phyloP scores from a whole-genome alignment of 129 eudicot genomes.

The Arctium minus region DNA sequence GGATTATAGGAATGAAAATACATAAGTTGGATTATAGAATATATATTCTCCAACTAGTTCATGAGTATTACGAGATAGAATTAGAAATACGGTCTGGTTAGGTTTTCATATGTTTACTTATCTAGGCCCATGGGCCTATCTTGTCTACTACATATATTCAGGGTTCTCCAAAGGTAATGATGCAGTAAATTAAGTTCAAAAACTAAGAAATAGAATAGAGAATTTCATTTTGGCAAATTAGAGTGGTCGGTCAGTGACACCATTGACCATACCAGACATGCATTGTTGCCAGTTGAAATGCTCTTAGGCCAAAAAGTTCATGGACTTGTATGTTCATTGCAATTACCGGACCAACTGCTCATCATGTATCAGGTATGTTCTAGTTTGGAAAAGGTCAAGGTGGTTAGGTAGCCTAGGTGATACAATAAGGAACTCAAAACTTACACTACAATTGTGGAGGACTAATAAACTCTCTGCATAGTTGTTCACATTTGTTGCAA shows the following conservation, averaged over 20 bases:
- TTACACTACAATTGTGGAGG: not conserved
- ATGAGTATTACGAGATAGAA: not conserved
- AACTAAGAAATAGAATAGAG: not conserved
- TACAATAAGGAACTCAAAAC: not conserved
- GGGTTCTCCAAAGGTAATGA: not conserved
- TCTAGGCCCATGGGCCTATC: not conserved
- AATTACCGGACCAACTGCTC: not conserved
- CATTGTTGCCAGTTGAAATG: too few relatives aligned
- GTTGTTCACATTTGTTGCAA: not conserved
- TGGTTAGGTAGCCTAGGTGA: not conserved
- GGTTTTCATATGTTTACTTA: not conserved
- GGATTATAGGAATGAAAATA: not conserved
- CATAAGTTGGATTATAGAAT: not conserved
- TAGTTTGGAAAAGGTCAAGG: not conserved
- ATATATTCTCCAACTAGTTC: not conserved
- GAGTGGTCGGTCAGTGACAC: not conserved
- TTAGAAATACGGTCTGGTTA: not conserved
- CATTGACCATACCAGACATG: not conserved
- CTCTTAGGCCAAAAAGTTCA: not conserved
- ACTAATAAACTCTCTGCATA: not conserved
- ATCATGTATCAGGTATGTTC: not conserved
- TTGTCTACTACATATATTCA: constrained; percentile 2
- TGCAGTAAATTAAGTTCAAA: not conserved
- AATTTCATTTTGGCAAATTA: not conserved
- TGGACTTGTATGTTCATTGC: not conserved